Evolutionary conservation across 768 basidiomycete genomes (phyloP).

Genomic region (Lactifluus hygrophoroides): DNA sequence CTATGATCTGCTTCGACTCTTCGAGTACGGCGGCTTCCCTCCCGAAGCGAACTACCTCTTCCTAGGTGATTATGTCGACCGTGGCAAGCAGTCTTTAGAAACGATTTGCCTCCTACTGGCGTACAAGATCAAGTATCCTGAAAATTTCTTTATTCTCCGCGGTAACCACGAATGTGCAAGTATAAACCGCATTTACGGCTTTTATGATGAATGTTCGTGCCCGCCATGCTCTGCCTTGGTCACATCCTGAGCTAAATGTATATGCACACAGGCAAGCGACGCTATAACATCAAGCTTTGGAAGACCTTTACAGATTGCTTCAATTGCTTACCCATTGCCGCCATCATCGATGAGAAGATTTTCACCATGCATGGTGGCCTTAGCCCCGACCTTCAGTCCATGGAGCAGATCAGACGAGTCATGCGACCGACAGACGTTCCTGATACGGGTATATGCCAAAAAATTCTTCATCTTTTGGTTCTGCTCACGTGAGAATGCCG

Average conservation of each 20-base stretch:
- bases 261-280: constrained; percentile 75
- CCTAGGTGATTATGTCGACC: constrained; percentile 98
- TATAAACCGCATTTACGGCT: constrained; percentile 99
- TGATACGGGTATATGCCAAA: constrained; percentile 68
- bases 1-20: constrained; percentile 94
- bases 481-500: constrained; percentile 6
- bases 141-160: constrained; percentile 99
- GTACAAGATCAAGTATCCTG: constrained; percentile 99
- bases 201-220: constrained; percentile 96
- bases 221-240: background rate
- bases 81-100: constrained; percentile 97
- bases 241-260: constrained; percentile 2
- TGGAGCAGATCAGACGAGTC: constrained; percentile 99
- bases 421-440: constrained; percentile 99
- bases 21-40: constrained; percentile 98
- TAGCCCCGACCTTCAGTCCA: constrained; percentile 94
- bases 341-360: constrained; percentile 99
- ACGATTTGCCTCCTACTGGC: constrained; percentile 98
- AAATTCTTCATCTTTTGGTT: background rate
- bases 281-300: constrained; percentile 99
- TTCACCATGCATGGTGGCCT: constrained; percentile 99
- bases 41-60: constrained; percentile 99
- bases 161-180: constrained; percentile 99
- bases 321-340: constrained; percentile 98
- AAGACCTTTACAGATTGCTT: constrained; percentile 99